Base-by-base conservation (phyloP, 2,329 filamentous ascomycete species). In the Fusarium nematophilum region DNA sequence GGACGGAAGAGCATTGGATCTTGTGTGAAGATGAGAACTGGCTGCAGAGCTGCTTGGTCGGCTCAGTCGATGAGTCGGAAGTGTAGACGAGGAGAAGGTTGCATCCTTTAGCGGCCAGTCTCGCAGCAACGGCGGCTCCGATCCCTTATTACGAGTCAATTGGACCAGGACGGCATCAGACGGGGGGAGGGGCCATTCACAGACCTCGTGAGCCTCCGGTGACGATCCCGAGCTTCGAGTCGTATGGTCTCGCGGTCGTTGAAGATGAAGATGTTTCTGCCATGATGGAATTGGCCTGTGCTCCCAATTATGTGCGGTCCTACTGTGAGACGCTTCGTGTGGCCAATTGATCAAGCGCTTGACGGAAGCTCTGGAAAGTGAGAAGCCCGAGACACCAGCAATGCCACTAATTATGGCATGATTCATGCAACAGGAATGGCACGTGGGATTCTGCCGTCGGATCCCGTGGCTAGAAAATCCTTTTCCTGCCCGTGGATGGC, bases 51-150 rank as follows among this genome's bases (percentile, higher is more conserved):
- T 79, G 70, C 51, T 76, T 66, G 8, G 85, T 82, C 40, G 72
- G 75, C 34, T 76, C 66, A 14, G 75, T 76, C 2, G 85, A 88
- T 3, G 78, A 80, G 52, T 83, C 78, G 40, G 83, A 86, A 9
- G 83, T 84, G 73, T 86, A 88, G 71, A 85, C 85, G 55, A 88
- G 75, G 38, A 88, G 74, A 13, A 89, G 73, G 51, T 83, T 82
- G 72, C 80, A 81, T 46, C 86, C 86, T 74, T 88, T 88, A 69
- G 78, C 78, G 26, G 86, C 86, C 9, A 89, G 79, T 50, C 85
- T 82, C 37, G 77, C 77, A 47, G 80, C 83, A 40, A 86, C 83
- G 21, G 83, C 83, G 15, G 83, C 84, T 23, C 86, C 86, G 53
- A 89, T 88, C 53, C 86, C 86, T 53, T 17, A 40, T 29, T 18